Evolutionary conservation across 2,329 filamentous ascomycete species (phyloP).

Genomic region (Hymenoscyphus infarciens): DNA sequence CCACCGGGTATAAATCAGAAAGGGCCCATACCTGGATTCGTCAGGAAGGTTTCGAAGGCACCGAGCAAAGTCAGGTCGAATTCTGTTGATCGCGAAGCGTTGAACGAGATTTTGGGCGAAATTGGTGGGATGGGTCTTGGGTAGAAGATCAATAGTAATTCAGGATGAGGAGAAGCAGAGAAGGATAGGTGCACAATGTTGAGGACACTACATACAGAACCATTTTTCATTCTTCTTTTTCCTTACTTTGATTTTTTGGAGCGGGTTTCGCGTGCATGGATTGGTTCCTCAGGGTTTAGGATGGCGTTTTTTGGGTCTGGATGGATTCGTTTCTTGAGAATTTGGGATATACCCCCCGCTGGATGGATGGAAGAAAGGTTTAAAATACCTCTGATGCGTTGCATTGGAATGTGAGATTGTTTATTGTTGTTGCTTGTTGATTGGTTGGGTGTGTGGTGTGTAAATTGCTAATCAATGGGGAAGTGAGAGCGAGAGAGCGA

Average conservation of each 20-base stretch:
- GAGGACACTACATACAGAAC: neutral
- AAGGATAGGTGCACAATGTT: neutral
- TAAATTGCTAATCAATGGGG: neutral
- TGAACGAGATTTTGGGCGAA: slow-evolving; percentile 31
- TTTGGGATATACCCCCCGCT: no score
- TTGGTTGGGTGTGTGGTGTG: neutral
- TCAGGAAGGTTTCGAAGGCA: slow-evolving; percentile 40
- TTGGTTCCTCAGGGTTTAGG: neutral
- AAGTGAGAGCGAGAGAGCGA: neutral
- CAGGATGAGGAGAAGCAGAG: neutral
- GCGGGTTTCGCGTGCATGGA: neutral
- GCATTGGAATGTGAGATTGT: neutral
- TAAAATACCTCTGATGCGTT: no score
- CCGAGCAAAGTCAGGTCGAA: slow-evolving; percentile 32
- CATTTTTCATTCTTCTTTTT: neutral
- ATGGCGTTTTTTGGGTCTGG: no score
- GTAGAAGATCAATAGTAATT: neutral
- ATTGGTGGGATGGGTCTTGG: slow-evolving; percentile 4
- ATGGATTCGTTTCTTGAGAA: no score
- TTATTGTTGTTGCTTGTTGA: neutral
- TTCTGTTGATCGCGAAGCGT: slow-evolving; percentile 31
- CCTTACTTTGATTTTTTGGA: neutral
- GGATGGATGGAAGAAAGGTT: no score
- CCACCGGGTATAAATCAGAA: slow-evolving; percentile 75
- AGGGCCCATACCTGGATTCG: slow-evolving; percentile 69